Conservation (phyloP, 768 basidiomycete species). For the Suillus decipiens region DNA sequence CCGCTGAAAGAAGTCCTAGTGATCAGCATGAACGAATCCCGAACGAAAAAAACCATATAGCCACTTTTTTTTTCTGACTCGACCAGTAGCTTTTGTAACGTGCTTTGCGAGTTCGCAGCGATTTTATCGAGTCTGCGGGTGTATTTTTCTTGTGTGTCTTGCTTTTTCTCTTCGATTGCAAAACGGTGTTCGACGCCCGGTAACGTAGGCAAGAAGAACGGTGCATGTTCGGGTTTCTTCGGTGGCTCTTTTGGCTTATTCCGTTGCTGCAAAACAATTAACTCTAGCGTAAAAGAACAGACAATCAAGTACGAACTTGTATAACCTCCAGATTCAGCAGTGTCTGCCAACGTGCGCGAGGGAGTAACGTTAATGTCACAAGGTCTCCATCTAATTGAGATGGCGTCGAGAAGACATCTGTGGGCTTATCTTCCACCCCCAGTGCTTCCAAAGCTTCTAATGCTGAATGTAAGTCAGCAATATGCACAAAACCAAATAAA, state of each 20-base stretch:
- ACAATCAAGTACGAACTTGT: constrained; percentile 49
- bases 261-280: constrained; percentile 60
- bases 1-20: constrained; percentile 38
- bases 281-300: neutral
- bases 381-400: constrained; percentile 87
- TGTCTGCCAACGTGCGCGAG: constrained; percentile 94
- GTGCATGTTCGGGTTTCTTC: constrained; percentile 92
- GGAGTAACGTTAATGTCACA: constrained; percentile 90
- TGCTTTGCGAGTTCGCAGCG: constrained; percentile 56
- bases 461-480: constrained; percentile 41
- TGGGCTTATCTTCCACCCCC: constrained; percentile 56
- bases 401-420: constrained; percentile 81
- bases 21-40: constrained; percentile 10
- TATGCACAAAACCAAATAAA: neutral
- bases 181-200: constrained; percentile 87
- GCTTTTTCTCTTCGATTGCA: constrained; percentile 50
- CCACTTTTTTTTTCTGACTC: constrained; percentile 57
- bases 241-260: constrained; percentile 97
- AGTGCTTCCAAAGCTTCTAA: constrained; percentile 72
- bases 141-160: constrained; percentile 39
- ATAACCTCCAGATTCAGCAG: constrained; percentile 96
- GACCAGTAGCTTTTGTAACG: constrained; percentile 67
- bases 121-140: constrained; percentile 56
- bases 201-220: constrained; percentile 95
- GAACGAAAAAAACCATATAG: constrained; percentile 53